Conservation (phyloP, 176 grass and related monocot genomes). For the Hyparrhenia diplandra region DNA sequence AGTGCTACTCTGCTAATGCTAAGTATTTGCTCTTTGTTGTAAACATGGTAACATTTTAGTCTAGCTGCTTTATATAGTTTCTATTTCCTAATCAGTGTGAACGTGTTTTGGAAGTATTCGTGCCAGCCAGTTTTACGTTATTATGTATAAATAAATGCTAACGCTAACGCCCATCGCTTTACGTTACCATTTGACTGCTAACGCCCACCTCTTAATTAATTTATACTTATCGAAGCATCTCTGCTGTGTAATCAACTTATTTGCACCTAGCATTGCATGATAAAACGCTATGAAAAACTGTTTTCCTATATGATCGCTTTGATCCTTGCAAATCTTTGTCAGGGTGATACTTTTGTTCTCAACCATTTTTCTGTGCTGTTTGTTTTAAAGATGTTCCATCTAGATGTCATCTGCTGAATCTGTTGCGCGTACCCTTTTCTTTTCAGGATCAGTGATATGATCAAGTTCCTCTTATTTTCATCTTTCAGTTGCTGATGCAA, state of each 20-base stretch:
- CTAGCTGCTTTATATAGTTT: neutral
- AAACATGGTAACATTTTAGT: neutral
- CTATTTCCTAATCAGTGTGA: neutral
- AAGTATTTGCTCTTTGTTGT: neutral
- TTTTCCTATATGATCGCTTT: neutral
- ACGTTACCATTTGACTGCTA: neutral
- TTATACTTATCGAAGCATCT: neutral
- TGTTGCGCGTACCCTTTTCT: neutral
- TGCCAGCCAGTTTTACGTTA: neutral
- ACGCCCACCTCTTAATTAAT: neutral
- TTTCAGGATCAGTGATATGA: neutral
- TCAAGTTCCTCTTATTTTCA: constrained; percentile 15
- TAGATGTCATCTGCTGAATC: neutral
- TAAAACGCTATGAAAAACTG: neutral
- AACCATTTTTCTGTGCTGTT: neutral
- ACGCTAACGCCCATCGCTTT: neutral
- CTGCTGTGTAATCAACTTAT: neutral
- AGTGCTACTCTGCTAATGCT: neutral
- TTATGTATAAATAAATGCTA: neutral
- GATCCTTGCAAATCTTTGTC: constrained; percentile 7
- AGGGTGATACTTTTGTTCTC: neutral
- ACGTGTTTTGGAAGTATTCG: constrained; percentile 21
- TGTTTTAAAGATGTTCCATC: neutral
- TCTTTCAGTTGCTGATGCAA: constrained; percentile 37
- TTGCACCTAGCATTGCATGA: neutral